Conservation (phyloP, 2,329 filamentous ascomycete genomes). For the Claviceps citrina region DNA sequence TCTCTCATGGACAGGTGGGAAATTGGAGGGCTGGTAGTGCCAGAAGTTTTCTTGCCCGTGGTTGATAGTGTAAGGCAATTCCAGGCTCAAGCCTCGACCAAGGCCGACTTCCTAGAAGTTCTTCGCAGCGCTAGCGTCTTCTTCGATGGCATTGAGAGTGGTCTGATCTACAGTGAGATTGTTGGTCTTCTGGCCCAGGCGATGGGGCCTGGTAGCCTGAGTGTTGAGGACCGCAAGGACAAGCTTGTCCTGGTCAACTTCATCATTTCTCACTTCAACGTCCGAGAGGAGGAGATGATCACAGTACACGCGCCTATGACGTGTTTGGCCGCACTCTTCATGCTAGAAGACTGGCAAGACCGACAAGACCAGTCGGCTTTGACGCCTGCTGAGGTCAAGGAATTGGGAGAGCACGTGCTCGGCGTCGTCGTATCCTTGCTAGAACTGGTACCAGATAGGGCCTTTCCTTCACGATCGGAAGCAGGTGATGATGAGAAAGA, state of each 20-base stretch:
- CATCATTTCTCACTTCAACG: slow-evolving; percentile 75
- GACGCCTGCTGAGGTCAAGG: slow-evolving; percentile 18
- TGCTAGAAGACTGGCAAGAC: slow-evolving; percentile 39
- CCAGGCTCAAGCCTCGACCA: slow-evolving; percentile 47
- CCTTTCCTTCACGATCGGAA: slow-evolving; percentile 29
- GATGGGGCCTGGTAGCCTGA: slow-evolving; percentile 31
- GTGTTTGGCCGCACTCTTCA: slow-evolving; percentile 41
- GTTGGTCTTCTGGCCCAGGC: slow-evolving; percentile 49
- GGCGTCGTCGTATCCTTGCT: slow-evolving; percentile 41
- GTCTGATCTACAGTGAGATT: slow-evolving; percentile 78
- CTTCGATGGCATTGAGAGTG: slow-evolving; percentile 92
- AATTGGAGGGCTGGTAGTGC: slow-evolving; percentile 78
- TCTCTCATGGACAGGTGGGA: slow-evolving; percentile 98
- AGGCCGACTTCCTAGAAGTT: slow-evolving; percentile 67
- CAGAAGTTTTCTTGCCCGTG: slow-evolving; percentile 74
- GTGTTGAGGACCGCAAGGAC: slow-evolving; percentile 34
- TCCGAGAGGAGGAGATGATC: slow-evolving; percentile 92
- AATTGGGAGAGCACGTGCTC: slow-evolving; percentile 22
- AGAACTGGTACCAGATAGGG: slow-evolving; percentile 48
- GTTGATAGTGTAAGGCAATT: slow-evolving; percentile 67
- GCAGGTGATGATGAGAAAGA: slow-evolving; percentile 6
- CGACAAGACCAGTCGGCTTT: slow-evolving; percentile 16
- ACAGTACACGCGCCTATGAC: slow-evolving; percentile 68
- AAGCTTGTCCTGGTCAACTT: slow-evolving; percentile 66
- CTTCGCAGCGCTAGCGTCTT: slow-evolving; percentile 87